Evolutionary conservation across 495 filamentous ascomycete species (phyloP).

Genomic region (Xylaria longipes): DNA sequence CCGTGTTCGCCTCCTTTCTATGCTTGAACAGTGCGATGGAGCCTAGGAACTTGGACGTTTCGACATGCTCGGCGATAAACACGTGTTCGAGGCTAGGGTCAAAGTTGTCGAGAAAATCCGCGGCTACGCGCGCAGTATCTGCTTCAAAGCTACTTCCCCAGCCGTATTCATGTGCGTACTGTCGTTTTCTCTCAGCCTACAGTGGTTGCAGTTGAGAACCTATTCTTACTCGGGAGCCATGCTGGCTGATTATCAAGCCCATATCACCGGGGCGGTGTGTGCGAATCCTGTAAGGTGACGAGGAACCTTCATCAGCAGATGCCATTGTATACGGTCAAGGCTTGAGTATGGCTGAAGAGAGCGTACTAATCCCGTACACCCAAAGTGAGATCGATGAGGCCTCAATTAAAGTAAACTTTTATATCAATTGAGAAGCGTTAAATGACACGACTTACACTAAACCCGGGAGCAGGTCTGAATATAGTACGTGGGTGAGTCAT

Average conservation of each 20-base stretch:
- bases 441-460: neutral
- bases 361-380: neutral
- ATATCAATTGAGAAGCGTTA: neutral
- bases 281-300: neutral
- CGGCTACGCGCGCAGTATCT: neutral
- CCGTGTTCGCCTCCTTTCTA: conserved; percentile 1
- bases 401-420: neutral
- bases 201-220: neutral
- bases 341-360: neutral
- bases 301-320: too few species aligned
- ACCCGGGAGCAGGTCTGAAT: neutral
- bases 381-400: neutral
- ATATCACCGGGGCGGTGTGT: conserved; percentile 1
- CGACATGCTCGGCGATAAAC: neutral
- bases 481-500: neutral
- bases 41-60: conserved; percentile 5
- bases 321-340: neutral
- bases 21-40: conserved; percentile 16
- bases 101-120: conserved; percentile 15
- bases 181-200: neutral
- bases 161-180: conserved; percentile 6
- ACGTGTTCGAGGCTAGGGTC: conserved; percentile 1
- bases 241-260: conserved; percentile 10
- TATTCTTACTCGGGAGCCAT: neutral
- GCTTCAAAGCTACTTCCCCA: conserved; percentile 13